These are phyloP conservation scores for Gaeumannomyces sp. DNA, from an alignment of 2,329 filamentous ascomycete species.

Conservation along the genomic window DNA sequence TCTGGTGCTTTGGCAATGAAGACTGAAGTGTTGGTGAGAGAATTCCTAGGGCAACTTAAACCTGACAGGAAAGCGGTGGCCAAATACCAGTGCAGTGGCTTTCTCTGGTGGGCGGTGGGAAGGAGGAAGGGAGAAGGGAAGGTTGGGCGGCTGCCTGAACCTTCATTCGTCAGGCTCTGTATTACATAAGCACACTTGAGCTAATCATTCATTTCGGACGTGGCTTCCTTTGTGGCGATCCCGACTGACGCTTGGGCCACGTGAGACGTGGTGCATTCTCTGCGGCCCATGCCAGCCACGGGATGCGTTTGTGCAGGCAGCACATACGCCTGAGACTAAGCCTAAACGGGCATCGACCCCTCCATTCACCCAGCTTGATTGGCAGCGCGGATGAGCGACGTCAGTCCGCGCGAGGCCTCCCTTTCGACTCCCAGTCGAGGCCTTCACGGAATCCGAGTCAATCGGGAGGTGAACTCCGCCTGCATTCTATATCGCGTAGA, in stretches of 20 bases:
- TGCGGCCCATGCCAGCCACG: not conserved
- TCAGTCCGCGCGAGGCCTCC: not conserved
- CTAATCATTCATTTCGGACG: not conserved
- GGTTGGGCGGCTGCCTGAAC: not conserved
- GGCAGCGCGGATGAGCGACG: not conserved
- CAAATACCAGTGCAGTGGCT: no score
- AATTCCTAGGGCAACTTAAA: not conserved
- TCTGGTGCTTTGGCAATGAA: not conserved
- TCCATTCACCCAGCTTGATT: not conserved
- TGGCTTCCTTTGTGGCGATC: not conserved
- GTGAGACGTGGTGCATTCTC: not conserved
- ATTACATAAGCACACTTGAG: not conserved
- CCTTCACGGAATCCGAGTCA: not conserved
- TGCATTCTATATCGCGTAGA: not conserved
- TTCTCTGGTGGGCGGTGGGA: not conserved
- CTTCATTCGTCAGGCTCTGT: not conserved
- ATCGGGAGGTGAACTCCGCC: not conserved
- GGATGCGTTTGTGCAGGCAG: no score
- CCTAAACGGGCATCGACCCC: not conserved
- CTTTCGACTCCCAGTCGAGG: not conserved
- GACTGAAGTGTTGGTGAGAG: not conserved
- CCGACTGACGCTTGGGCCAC: not conserved
- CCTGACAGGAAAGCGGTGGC: not conserved
- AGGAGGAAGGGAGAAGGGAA: not conserved
- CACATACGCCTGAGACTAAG: not conserved